Evolutionary conservation across 2,329 filamentous ascomycete genomes (phyloP).

Genomic region (Xylariomycetidae sp.): DNA sequence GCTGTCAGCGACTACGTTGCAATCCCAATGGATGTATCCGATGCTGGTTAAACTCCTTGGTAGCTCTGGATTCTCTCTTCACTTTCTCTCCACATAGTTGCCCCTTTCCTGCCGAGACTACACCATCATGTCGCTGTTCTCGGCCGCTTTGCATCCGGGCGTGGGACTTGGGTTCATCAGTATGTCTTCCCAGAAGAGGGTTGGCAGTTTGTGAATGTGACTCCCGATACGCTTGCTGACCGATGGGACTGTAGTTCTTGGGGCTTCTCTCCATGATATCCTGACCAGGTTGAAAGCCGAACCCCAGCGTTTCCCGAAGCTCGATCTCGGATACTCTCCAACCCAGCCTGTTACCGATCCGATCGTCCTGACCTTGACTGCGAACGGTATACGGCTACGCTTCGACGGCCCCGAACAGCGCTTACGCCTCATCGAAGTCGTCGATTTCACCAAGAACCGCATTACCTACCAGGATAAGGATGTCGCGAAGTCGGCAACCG

Average conservation of each 20-base stretch:
- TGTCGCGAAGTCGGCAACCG: conserved; percentile 58
- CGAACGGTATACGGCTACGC: conserved; percentile 81
- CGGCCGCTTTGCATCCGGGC: conserved; percentile 25
- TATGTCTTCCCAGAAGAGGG: too few species aligned
- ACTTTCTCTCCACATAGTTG: conserved; percentile 1
- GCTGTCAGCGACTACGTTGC: too few species aligned
- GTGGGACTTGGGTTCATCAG: conserved; percentile 26
- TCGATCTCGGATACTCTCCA: conserved; percentile 78
- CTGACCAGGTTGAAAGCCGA: conserved; percentile 84
- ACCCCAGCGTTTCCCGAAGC: conserved; percentile 71
- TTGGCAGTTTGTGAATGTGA: too few species aligned
- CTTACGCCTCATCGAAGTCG: conserved; percentile 80
- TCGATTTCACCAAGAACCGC: conserved; percentile 80
- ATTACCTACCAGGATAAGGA: conserved; percentile 64
- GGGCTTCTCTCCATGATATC: conserved; percentile 85
- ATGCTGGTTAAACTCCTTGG: conserved; percentile 7
- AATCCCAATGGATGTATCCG: conserved; percentile 12
- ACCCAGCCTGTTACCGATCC: conserved; percentile 67
- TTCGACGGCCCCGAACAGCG: conserved; percentile 94
- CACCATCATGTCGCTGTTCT: conserved; percentile 25
- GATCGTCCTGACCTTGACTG: conserved; percentile 67
- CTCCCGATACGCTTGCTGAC: conserved; percentile 10
- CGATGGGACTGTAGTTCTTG: conserved; percentile 57
- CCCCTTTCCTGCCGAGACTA: neutral
- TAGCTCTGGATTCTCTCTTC: neutral